Evolutionary conservation across 768 basidiomycete species (phyloP), one percentile per base, ranked within the genome.

Genomic region (Amanita pseudoporphyria): DNA sequence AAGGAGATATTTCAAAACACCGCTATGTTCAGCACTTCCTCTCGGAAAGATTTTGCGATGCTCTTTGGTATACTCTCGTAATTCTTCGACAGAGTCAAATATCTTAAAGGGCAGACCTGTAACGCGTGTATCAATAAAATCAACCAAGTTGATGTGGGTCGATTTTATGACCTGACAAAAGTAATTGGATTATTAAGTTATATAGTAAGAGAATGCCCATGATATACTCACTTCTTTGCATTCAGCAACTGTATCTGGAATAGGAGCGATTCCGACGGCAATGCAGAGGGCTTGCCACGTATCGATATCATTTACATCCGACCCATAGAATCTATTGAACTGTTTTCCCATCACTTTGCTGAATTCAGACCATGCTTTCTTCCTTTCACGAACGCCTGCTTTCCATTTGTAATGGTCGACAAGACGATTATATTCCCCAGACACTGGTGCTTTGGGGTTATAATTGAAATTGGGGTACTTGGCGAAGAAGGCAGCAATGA

Each of bases 11-110:
- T 16, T 16, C 21, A 51, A 37, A 16, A 51, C 40, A 1, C 41
- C 40, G 16, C 49, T 51, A 22, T 45, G 22, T 22, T 51, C 44
- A 2, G 49, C 49, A n/a, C 49, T 51, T 9, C 44, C 49, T 18
- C 35, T 51, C 4, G 49, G 49, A 12, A 33, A 51, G 12, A 9
- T 18, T 21, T 44, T 51, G 14, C 9, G 0, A 7, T 21, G 13
- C 9, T 40, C 19, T 18, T 18, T 13, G 3, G 49, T 51, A 24
- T 51, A 51, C 5, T 32, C 18, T n/a, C 49, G 22, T 3, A 51
- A 18, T 26, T 42, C 10, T 26, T 18, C 1, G 16, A 35, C 26
- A 3, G 40, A 28, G 19, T 24, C 14, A n/a, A 51, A 51, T 14
- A 43, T 51, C 13, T 26, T 24, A 18, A 51, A 14, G 21, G 33